Evolutionary conservation across 306 rosid genomes (phyloP), one percentile per base, ranked within the genome.

Genomic region (Dryas drummondii): DNA sequence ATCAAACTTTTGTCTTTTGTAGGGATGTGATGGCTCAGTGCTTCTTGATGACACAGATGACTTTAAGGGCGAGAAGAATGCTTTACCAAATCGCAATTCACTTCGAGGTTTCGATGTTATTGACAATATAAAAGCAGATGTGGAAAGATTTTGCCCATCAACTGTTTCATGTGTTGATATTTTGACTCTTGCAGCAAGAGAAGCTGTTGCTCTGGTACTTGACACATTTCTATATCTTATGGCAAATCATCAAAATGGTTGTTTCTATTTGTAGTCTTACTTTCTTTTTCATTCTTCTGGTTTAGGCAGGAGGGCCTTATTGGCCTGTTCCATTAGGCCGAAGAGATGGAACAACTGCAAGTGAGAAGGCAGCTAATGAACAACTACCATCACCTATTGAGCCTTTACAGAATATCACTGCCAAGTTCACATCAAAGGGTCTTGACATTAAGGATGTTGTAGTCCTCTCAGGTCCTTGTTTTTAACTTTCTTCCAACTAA

Each of bases 1-100:
- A 13, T 19, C 12, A 45, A 42, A 49, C 15, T 46, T 47, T 6
- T 61, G n/a, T 6, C 14, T 60, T 68, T 47, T 1, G 46, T 59
- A 89, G 96, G 97, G 96, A 1, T 91, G 97, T 63, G 97, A 91
- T 67, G 93, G 68, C 0, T 91, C 96, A 2, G 97, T 91, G 77
- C 82, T 91, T 49, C 88, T 89, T 12, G 91, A 87, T 48, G 96
- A 87, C 75, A 83, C 87, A 1, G 27, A 56, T n/a, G 71, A 82
- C 6, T 74, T 84, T 57, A 80, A 61, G 67, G 91, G 96, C 0
- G 96, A 91, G 71, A 86, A 87, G 77, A 85, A 79, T 49, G 87
- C 91, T 2, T 5, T 6, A 0, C 85, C 92, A 5, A 91, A 91
- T 59, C 40, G 5, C 6, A 87, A 89, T n/a, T 91, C 97, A 1